A percentile compares a stretch with the other conserved stretches of the same genome.
phyloP scores from a whole-genome alignment of 2,329 filamentous ascomycete species.

The Paraconiothyrium brasiliense region DNA sequence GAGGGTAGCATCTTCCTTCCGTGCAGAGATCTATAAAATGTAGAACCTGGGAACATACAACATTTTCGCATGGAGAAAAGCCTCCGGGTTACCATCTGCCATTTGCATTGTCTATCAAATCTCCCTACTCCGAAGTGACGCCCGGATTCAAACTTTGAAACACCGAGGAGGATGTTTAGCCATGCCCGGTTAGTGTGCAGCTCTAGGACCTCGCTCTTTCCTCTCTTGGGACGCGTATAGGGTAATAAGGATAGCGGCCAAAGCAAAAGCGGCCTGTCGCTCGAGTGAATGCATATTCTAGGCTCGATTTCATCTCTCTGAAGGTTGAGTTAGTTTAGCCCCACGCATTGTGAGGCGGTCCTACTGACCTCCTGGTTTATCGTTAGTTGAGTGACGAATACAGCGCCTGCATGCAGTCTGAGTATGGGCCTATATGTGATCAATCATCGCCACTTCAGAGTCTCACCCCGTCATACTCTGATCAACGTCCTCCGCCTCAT shows the following conservation, averaged over 20 bases:
- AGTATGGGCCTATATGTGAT: constrained; percentile 36
- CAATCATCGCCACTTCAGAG: constrained; percentile 34
- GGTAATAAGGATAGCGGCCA: neutral
- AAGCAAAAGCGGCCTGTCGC: neutral
- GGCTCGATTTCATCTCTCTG: neutral
- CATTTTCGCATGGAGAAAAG: neutral
- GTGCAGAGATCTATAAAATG: neutral
- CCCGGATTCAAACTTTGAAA: neutral
- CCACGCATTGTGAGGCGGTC: neutral
- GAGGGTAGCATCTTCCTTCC: neutral
- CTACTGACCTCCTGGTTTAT: constrained; percentile 4
- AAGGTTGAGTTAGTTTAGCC: neutral
- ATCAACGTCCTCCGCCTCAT: constrained; percentile 34
- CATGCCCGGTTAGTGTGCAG: neutral
- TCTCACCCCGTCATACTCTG: constrained; percentile 51
- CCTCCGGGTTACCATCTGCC: neutral
- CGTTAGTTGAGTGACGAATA: constrained; percentile 11
- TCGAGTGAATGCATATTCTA: neutral
- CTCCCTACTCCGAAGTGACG: neutral
- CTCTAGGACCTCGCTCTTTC: neutral
- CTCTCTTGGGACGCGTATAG: neutral
- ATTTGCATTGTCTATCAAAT: neutral
- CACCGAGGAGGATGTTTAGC: neutral
- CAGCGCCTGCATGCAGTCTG: constrained; percentile 45
- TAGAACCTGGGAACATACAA: neutral